Conservation (phyloP, 2,329 filamentous ascomycete species). For the Penicillium fuscoglaucum region DNA sequence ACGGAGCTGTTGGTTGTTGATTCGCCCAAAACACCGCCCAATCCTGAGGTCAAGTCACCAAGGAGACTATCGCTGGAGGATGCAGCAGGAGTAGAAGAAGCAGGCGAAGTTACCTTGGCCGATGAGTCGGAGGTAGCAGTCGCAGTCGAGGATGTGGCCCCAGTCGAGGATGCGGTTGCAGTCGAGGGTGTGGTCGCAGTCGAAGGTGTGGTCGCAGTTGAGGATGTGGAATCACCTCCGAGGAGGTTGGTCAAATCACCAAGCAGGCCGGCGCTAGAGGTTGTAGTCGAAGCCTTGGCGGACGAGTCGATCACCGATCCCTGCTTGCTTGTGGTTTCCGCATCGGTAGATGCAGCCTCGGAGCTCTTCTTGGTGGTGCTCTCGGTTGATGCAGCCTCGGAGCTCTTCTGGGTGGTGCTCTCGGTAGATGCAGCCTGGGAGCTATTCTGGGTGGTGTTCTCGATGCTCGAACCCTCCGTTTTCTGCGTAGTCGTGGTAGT, state of each 20-base stretch:
- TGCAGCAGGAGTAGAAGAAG: neutral
- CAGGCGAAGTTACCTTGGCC: neutral
- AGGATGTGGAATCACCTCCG: neutral
- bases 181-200: neutral
- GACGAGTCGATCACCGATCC: slow-evolving; percentile 1
- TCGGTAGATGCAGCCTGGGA: slow-evolving; percentile 1
- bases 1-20: slow-evolving; percentile 1
- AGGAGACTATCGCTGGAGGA: slow-evolving; percentile 11
- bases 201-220: neutral
- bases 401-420: neutral
- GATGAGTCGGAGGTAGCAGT: neutral
- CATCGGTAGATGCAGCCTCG: slow-evolving; percentile 2
- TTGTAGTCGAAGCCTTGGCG: neutral
- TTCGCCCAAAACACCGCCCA: neutral
- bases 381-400: slow-evolving; percentile 1
- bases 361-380: neutral
- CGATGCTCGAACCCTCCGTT: slow-evolving; percentile 1
- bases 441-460: neutral
- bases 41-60: slow-evolving; percentile 7
- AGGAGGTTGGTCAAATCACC: neutral
- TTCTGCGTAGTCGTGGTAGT: slow-evolving; percentile 10
- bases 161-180: neutral
- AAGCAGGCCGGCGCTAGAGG: neutral
- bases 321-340: slow-evolving; percentile 3
- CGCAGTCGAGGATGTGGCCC: neutral